These are phyloP conservation scores for Eremothecium gossypii DNA, from an alignment of 1,139 yeast species.

Conservation along the genomic window DNA sequence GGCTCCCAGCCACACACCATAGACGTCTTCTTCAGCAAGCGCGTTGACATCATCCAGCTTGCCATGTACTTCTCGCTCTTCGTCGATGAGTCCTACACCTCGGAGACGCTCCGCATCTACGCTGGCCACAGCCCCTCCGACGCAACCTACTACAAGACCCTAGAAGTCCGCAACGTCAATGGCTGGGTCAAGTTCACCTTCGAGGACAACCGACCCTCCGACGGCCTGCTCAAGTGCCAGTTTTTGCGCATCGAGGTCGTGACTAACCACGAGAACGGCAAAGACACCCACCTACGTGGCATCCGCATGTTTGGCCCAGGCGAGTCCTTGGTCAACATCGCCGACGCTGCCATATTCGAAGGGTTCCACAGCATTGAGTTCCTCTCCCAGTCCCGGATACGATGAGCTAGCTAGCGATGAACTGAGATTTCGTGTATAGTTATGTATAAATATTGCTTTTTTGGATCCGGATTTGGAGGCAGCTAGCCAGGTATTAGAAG, in stretches of 20 bases:
- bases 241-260: constrained; percentile 59
- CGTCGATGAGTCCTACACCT: constrained; percentile 90
- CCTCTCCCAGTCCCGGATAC: constrained; percentile 4
- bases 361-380: constrained; percentile 4
- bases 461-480: no score
- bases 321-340: constrained; percentile 3
- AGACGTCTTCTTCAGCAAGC: constrained; percentile 72
- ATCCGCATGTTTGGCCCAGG: constrained; percentile 45
- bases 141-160: constrained; percentile 59
- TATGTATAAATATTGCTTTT: not conserved
- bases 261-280: constrained; percentile 91
- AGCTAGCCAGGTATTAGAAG: no score
- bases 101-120: constrained; percentile 56
- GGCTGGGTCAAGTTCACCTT: constrained; percentile 83
- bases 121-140: constrained; percentile 89
- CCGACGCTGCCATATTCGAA: constrained; percentile 4
- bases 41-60: constrained; percentile 60
- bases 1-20: constrained; percentile 87
- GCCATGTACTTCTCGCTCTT: constrained; percentile 54
- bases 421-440: not conserved
- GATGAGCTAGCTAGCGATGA: not conserved
- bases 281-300: constrained; percentile 84
- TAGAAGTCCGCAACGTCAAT: constrained; percentile 59
- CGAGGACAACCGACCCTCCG: constrained; percentile 48
- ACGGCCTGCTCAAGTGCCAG: constrained; percentile 57